These are phyloP conservation scores for Mucor saturninus DNA, from an alignment of 371 early-diverging fungal species.

Conservation along the genomic window DNA sequence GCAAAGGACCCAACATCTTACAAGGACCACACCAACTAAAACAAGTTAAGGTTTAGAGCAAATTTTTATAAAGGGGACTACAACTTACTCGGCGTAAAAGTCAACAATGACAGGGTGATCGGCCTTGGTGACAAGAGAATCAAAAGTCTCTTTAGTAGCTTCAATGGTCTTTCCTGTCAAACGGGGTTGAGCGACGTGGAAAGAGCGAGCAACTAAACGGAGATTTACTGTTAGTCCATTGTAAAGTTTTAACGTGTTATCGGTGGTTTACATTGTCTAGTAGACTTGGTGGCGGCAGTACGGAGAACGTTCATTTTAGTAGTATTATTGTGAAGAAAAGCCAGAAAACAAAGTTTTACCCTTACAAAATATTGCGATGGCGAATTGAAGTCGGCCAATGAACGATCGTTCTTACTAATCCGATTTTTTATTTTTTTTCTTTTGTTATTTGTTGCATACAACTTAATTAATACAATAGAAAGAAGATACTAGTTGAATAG, in stretches of 20 bases:
- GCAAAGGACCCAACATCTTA: slow-evolving; percentile 70
- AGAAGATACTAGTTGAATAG: too few species aligned
- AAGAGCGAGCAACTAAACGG: slow-evolving; percentile 28
- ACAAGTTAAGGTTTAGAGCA: neutral
- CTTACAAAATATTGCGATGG: neutral
- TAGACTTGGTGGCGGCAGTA: slow-evolving; percentile 16
- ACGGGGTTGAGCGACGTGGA: slow-evolving; percentile 39
- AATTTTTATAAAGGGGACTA: neutral
- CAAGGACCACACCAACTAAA: slow-evolving; percentile 87
- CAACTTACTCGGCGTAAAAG: slow-evolving; percentile 74
- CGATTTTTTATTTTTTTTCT: too few species aligned
- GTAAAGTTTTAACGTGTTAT: neutral
- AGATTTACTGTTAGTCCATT: neutral
- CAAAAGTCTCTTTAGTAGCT: slow-evolving; percentile 52
- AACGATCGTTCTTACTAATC: too few species aligned
- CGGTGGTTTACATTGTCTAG: slow-evolving; percentile 16
- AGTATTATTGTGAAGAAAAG: neutral
- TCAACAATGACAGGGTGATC: slow-evolving; percentile 78
- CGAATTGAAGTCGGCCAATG: neutral
- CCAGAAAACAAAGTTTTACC: slow-evolving; percentile 7
- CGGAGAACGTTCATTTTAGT: slow-evolving; percentile 30
- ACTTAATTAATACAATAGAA: too few species aligned
- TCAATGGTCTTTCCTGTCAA: slow-evolving; percentile 56
- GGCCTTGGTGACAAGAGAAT: slow-evolving; percentile 55
- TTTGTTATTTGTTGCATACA: too few species aligned